Evolutionary conservation across 2,329 filamentous ascomycete genomes (phyloP).

Genomic region (Colletotrichum sp.): DNA sequence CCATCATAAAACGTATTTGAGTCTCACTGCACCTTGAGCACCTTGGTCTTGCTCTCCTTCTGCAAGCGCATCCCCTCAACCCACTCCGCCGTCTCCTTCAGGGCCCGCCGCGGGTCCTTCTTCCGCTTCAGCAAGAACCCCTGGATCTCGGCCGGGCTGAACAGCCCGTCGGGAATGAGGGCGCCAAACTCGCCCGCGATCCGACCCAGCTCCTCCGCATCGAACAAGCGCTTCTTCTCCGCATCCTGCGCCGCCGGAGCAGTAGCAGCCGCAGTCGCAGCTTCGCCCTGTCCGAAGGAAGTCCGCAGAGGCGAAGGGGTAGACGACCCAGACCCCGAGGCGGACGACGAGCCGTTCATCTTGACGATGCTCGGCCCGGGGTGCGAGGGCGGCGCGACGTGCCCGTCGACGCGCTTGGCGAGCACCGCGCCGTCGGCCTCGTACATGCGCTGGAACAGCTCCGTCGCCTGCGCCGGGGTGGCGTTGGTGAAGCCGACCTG

Average conservation of each 20-base stretch:
- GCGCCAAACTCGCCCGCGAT: conserved; percentile 56
- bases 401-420: conserved; percentile 13
- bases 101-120: conserved; percentile 59
- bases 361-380: background rate
- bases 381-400: background rate
- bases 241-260: background rate
- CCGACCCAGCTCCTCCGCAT: conserved; percentile 40
- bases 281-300: background rate
- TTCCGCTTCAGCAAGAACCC: conserved; percentile 69
- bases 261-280: background rate
- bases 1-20: background rate
- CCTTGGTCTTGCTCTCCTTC: conserved; percentile 54
- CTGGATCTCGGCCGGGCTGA: conserved; percentile 68
- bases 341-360: background rate
- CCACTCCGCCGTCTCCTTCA: conserved; percentile 59
- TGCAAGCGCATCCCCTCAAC: conserved; percentile 54
- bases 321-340: background rate
- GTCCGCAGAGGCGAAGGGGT: background rate
- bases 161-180: conserved; percentile 54
- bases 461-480: conserved; percentile 51
- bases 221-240: conserved; percentile 18
- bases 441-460: conserved; percentile 68
- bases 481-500: conserved; percentile 26
- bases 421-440: conserved; percentile 38
- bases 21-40: conserved; percentile 50